Base-by-base conservation (phyloP, 805 yeast species). In the Lachancea fermentati region DNA sequence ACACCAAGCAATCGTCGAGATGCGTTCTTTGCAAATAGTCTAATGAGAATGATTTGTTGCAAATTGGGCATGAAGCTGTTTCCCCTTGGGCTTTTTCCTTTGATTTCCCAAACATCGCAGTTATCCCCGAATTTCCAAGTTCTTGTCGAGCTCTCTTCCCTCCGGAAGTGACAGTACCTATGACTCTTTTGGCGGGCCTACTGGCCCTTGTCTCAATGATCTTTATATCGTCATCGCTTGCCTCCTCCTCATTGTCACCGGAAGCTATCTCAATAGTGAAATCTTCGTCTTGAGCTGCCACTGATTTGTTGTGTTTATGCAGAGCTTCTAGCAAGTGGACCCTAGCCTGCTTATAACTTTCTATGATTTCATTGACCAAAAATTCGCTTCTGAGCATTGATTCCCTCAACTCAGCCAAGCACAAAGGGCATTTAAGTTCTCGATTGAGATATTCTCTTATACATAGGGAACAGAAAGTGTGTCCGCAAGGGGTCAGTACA, bases 401-500 rank as follows among this genome's bases (percentile, higher is more conserved):
- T 45, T 85, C 89, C 54, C 78, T 75, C 22, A 81, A 74, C 49
- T 80, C 85, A 18, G 73, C 69, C 17, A 81, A 72, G 58, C 97
- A 89, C 37, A 85, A 62, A 0, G 97, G 96, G 54, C 97, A 89
- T 43, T 71, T 66, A 14, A 74, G 72, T 22, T 73, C 75, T 29
- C 61, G 62, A n/a, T 77, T 65, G 30, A 89, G 62, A 47, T 81
- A 77, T 46, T 82, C 75, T 43, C 96, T 69, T 19, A 89, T 84
- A 58, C 97, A 89, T 11, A 79, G 70, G 0, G 95, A 85, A 61
- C 97, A 89, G 58, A 87, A 89, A 1, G 89, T 80, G 59, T 89
- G 97, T 28, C 85, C 81, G 66, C 97, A 89, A 2, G 81, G 73
- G 1, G 96, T 85, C 32, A 83, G 63, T 28, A 86, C 85, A 1